phyloP scores from a whole-genome alignment of 305 asterid species.

The Solanum chacoense region DNA sequence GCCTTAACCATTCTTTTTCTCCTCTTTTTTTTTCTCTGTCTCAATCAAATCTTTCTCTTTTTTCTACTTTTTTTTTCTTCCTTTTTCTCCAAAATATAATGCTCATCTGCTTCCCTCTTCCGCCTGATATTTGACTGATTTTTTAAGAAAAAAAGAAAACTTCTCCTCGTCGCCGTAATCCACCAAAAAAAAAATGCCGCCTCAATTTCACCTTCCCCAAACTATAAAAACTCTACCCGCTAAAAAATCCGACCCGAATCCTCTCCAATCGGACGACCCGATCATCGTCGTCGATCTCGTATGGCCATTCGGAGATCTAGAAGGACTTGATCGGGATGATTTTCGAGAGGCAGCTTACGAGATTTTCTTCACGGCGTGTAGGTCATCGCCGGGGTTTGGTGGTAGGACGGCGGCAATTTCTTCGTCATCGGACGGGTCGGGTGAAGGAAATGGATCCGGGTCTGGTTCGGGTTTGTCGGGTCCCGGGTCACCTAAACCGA shows the following conservation, averaged over 20 bases:
- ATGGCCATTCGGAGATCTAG: conserved; percentile 47
- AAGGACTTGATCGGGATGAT: conserved; percentile 53
- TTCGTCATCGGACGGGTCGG: conserved; percentile 25
- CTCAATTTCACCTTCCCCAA: conserved; percentile 28
- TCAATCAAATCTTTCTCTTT: neutral
- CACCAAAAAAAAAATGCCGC: neutral
- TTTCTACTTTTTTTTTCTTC: conserved; percentile 1
- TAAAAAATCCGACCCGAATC: conserved; percentile 3
- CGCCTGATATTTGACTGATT: neutral
- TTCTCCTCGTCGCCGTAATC: conserved; percentile 13
- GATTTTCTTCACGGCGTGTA: conserved; percentile 76
- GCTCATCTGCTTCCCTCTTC: conserved; percentile 26
- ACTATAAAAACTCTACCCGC: neutral
- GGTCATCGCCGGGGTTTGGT: conserved; percentile 80
- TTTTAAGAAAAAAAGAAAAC: accelerated
- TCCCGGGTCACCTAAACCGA: conserved; percentile 32
- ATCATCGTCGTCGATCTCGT: neutral
- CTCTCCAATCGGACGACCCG: neutral
- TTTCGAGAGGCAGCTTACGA: conserved; percentile 71
- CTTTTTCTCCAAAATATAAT: conserved; percentile 5
- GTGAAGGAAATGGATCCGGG: conserved; percentile 21
- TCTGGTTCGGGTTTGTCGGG: neutral
- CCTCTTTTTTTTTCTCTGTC: neutral
- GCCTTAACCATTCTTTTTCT: neutral
- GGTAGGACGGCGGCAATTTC: conserved; percentile 38